Percentiles rank a stretch among this genome's conserved stretches.
Conservation (phyloP, 1,284 basidiomycete genomes). For the Tilletia indica region DNA sequence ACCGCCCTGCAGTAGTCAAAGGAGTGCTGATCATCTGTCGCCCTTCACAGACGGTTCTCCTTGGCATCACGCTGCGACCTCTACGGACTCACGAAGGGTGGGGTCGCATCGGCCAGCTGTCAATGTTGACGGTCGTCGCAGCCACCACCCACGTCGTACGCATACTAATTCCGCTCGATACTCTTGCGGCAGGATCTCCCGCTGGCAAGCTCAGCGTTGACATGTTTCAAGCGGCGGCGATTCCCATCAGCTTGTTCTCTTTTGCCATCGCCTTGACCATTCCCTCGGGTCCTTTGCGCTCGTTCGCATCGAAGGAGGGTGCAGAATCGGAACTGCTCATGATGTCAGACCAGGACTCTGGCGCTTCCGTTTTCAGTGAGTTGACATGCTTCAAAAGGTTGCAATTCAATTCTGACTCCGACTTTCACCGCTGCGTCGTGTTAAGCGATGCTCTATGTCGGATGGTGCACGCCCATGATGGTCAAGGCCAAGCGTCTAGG, state of each 20-base stretch:
- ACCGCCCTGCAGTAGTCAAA: neutral
- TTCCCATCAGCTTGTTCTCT: neutral
- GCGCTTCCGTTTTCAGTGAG: constrained; percentile 8
- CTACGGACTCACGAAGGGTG: constrained; percentile 5
- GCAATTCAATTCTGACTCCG: neutral
- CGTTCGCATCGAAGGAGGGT: neutral
- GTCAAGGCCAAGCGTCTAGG: neutral
- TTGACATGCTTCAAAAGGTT: neutral
- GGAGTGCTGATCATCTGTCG: neutral
- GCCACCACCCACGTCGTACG: neutral
- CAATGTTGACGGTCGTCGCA: neutral
- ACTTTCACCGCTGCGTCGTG: neutral
- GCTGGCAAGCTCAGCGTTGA: too few relatives aligned
- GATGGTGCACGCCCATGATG: constrained; percentile 8
- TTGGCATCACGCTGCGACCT: constrained; percentile 10
- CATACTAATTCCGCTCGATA: neutral
- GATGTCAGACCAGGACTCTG: constrained; percentile 12
- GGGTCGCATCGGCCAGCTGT: constrained; percentile 4
- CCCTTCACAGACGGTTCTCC: neutral
- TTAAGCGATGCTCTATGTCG: neutral
- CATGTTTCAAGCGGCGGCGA: neutral
- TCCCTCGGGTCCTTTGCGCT: constrained; percentile 7
- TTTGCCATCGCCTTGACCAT: neutral
- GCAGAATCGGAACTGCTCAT: neutral
- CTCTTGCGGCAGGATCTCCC: neutral